Evolutionary conservation across 768 basidiomycete genomes (phyloP), one percentile per base, ranked within the genome.

Genomic region (Polyporus arcularius): DNA sequence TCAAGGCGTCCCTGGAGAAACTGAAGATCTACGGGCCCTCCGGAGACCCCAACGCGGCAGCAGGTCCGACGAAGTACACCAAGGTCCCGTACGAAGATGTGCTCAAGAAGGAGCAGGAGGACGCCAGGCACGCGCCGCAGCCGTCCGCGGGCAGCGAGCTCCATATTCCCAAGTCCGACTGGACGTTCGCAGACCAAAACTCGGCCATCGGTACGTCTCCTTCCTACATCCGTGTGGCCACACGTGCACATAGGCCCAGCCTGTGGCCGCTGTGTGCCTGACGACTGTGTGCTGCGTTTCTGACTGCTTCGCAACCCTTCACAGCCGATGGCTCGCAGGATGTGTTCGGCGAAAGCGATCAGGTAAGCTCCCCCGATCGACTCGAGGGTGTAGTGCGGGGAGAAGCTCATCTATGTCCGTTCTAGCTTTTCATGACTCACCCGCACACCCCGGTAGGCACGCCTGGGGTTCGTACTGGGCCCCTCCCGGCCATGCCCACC

Each of bases 61-160:
- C 88, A 39, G 76, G 75, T 3, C 83, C 88, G 14, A 73, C 77
- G 8, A 78, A 81, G 18, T 89, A 90, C 72, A 90, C 89, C 15
- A 65, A 86, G 63, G 82, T 94, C 1, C 92, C 93, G 4, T 95
- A 85, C 80, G 84, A 88, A 4, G 72, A 85, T 64, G 79, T 86
- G 42, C 70, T 79, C 64, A 74, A 71, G 5, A 39, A 61, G 55
- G 66, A 65, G 21, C 61, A 55, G 32, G 60, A 58, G 46, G 46
- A 12, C n/a, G 43, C 47, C 39, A 51, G 57, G 53, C 28, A 40
- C n/a, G 30, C 51, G 18, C 60, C 30, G n/a, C 38, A 48, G 10
- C 38, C 42, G 48, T 38, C 55, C 16, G 14, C 40, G 32, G 43
- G 59, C 53, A 50, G 43, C n/a, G 61, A 66, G 26, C 58, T 63